Conservation (phyloP, 129 eudicot species). For the Flaveria bidentis region DNA sequence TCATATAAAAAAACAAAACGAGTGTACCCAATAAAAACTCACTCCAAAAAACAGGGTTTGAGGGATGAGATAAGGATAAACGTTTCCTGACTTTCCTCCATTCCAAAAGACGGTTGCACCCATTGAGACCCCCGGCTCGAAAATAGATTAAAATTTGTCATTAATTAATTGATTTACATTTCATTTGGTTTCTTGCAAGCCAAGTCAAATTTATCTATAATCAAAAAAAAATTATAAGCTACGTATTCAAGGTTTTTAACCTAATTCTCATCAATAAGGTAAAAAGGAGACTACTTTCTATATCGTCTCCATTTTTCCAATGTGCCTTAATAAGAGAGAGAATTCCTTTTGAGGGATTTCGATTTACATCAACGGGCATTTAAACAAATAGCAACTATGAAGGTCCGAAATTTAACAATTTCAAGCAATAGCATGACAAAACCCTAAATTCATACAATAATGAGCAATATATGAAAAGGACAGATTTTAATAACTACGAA, state of each 20-base stretch:
- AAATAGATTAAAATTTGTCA: background rate
- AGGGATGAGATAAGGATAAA: too few species aligned
- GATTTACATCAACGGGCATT: background rate
- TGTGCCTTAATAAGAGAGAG: background rate
- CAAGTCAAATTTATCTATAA: slow-evolving; percentile 10
- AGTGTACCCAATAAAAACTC: too few species aligned
- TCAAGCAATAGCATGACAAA: slow-evolving; percentile 16
- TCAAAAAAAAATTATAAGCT: background rate
- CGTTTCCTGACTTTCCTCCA: too few species aligned
- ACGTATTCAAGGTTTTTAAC: background rate
- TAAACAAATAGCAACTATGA: slow-evolving; percentile 18
- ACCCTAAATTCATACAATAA: background rate
- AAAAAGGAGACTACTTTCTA: slow-evolving; percentile 8
- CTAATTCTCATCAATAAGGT: background rate
- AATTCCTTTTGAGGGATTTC: background rate
- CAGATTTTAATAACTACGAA: background rate
- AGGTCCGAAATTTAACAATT: slow-evolving; percentile 13
- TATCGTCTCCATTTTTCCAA: slow-evolving; percentile 4
- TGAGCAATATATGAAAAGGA: slow-evolving; percentile 7
- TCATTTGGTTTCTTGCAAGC: slow-evolving; percentile 15
- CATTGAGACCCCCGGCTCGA: too few species aligned
- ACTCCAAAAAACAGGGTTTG: too few species aligned
- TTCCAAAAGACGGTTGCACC: too few species aligned
- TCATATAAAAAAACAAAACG: background rate
- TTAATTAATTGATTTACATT: slow-evolving; percentile 1